phyloP scores from a whole-genome alignment of 2,329 filamentous ascomycete species.

The Cercospora beticola region DNA sequence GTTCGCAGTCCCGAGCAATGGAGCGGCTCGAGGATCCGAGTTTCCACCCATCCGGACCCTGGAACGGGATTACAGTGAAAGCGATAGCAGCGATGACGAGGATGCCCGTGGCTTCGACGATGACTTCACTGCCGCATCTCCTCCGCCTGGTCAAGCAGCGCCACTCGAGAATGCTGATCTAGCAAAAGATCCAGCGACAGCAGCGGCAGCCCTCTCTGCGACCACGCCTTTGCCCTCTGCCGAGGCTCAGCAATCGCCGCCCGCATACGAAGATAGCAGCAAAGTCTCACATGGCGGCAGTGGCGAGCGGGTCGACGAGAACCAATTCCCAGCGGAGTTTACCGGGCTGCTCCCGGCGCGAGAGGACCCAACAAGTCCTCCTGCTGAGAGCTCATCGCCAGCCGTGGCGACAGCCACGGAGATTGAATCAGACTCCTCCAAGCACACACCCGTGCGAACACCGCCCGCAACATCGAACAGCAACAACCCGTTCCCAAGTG shows the following conservation, averaged over 20 bases:
- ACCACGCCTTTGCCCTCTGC: constrained; percentile 50
- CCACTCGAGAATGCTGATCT: not conserved
- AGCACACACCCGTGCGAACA: constrained; percentile 17
- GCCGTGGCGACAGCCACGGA: constrained; percentile 18
- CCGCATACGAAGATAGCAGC: constrained; percentile 52
- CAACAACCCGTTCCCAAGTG: constrained; percentile 10
- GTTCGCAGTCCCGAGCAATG: constrained; percentile 42
- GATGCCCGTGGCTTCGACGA: constrained; percentile 74
- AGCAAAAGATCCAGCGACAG: not conserved
- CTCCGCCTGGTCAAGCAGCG: constrained; percentile 27
- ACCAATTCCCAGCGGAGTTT: constrained; percentile 55
- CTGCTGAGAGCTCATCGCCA: constrained; percentile 9
- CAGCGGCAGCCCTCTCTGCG: constrained; percentile 6
- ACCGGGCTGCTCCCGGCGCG: constrained; percentile 57
- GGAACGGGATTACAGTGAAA: constrained; percentile 80
- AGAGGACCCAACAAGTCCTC: constrained; percentile 49
- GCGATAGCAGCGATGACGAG: constrained; percentile 63
- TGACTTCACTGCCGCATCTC: constrained; percentile 72
- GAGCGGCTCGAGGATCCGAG: constrained; percentile 52
- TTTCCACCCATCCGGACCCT: constrained; percentile 93
- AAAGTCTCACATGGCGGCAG: constrained; percentile 38
- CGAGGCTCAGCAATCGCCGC: constrained; percentile 59
- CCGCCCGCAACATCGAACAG: constrained; percentile 14
- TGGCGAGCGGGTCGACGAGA: constrained; percentile 31
- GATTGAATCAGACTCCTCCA: constrained; percentile 12